Evolutionary conservation across 805 yeast species (phyloP).

Genomic region (Kodamaea kaohsiungensis): DNA sequence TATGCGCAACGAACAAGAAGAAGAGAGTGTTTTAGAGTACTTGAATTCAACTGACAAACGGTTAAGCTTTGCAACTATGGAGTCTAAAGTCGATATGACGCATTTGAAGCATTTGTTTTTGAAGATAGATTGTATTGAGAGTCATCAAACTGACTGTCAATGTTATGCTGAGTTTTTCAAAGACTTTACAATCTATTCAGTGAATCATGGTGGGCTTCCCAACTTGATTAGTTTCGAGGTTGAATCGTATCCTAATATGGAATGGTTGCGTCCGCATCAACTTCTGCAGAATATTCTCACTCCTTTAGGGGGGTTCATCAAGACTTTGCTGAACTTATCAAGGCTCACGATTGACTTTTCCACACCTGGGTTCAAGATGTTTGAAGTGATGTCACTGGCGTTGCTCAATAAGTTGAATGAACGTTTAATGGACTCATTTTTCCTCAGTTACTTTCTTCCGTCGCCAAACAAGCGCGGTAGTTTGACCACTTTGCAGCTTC

Average conservation of each 20-base stretch:
- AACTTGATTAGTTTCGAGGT: constrained; percentile 29
- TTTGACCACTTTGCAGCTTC: constrained; percentile 25
- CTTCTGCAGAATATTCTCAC: constrained; percentile 28
- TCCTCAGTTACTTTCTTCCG: constrained; percentile 23
- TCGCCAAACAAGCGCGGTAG: not conserved
- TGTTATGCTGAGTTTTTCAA: constrained; percentile 31
- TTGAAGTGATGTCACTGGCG: constrained; percentile 31
- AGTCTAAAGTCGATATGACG: constrained; percentile 26
- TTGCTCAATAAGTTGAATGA: constrained; percentile 35
- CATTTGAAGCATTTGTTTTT: constrained; percentile 24
- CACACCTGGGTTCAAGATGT: constrained; percentile 40
- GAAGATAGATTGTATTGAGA: constrained; percentile 34
- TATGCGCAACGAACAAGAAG: not conserved
- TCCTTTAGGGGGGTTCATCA: constrained; percentile 33
- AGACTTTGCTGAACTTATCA: constrained; percentile 23
- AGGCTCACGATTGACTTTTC: constrained; percentile 33
- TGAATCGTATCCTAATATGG: constrained; percentile 32
- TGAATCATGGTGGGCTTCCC: constrained; percentile 28
- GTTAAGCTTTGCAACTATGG: constrained; percentile 20
- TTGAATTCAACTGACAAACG: constrained; percentile 19
- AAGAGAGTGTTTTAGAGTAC: constrained; percentile 11
- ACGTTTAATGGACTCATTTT: constrained; percentile 37
- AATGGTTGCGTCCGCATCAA: constrained; percentile 39
- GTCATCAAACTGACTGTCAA: constrained; percentile 21
- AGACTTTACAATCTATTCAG: constrained; percentile 24